Evolutionary conservation across 306 rosid species (phyloP), one percentile per base, ranked within the genome.

Genomic region (Trifolium pratense): DNA sequence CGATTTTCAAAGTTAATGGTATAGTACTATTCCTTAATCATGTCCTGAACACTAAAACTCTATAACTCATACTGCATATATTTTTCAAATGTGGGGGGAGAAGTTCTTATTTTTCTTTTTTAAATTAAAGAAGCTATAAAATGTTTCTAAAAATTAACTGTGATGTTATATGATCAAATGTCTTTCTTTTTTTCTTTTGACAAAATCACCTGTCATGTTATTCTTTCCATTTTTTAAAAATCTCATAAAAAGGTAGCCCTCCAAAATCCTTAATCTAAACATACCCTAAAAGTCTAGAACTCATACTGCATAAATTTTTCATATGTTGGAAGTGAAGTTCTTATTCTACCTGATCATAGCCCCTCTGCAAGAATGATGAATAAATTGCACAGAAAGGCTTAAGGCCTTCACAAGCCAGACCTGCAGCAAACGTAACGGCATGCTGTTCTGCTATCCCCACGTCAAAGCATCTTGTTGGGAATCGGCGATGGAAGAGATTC

Each of bases 361-460:
- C 99, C 83, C 97, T 87, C 75, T 95, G 99, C 91, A 95, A 70
- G 81, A 95, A 95, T 20, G 99, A 91, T 2, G 99, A 95, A 85
- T 95, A 95, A 65, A 95, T 91, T 51, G 93, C 97, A 72, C 96
- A 91, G 78, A 95, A 88, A 26, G 97, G 97, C 78, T 95, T 91
- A 34, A 95, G 72, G 68, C 99, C 99, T 79, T 95, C 99, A 70
- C 93, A 87, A 68, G 97, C 92, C 25, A 95, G 84, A 74, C 99
- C 99, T 48, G 97, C 99, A 45, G 97, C 97, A 84, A 95, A 95
- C 68, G 99, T 95, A 76, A 95, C 97, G 17, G 95, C 99, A 74
- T 95, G 99, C 71, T 95, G 99, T 73, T 95, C 97, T 61, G 97
- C 99, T 75, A 95, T 95, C 67, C 99, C 97, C 49, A 91, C 97